Evolutionary conservation across 75 land plant genomes (phyloP).

Genomic region (Pinus albicaulis): DNA sequence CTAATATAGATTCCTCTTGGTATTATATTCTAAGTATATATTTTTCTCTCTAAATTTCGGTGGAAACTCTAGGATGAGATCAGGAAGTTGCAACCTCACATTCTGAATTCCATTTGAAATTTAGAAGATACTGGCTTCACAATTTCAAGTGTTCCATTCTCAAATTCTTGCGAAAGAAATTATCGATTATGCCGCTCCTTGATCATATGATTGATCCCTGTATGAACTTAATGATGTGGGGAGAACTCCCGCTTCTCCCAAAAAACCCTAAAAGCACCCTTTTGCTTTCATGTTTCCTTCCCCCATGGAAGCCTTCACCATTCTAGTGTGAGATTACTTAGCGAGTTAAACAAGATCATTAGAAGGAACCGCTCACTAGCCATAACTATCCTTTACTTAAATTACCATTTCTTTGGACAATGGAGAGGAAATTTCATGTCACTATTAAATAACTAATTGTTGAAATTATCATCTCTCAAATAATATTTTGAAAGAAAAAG

Average conservation of each 20-base stretch:
- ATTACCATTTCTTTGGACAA: not conserved
- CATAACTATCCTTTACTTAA: conserved; percentile 33
- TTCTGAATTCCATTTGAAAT: conserved; percentile 89
- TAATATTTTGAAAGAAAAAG: not conserved
- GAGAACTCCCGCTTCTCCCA: conserved; percentile 58
- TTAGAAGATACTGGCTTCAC: too few relatives aligned
- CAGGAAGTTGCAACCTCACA: conserved; percentile 93
- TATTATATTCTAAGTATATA: conserved; percentile 89
- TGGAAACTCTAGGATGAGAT: conserved; percentile 85
- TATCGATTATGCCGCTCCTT: conserved; percentile 90
- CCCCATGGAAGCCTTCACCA: conserved; percentile 39
- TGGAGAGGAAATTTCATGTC: not conserved
- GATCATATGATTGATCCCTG: conserved; percentile 74
- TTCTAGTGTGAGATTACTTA: conserved; percentile 10
- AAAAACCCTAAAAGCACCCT: conserved; percentile 56
- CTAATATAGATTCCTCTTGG: conserved; percentile 88
- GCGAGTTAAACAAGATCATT: conserved; percentile 15
- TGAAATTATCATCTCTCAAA: not conserved
- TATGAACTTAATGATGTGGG: conserved; percentile 38
- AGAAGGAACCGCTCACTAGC: conserved; percentile 15
- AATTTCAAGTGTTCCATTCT: conserved; percentile 96
- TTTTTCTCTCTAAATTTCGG: conserved; percentile 92
- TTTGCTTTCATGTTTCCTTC: conserved; percentile 36
- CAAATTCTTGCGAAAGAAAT: conserved; percentile 94
- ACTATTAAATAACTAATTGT: not conserved